Base-by-base conservation (phyloP, 495 filamentous ascomycete genomes). In the Penicillium pancosmium region DNA sequence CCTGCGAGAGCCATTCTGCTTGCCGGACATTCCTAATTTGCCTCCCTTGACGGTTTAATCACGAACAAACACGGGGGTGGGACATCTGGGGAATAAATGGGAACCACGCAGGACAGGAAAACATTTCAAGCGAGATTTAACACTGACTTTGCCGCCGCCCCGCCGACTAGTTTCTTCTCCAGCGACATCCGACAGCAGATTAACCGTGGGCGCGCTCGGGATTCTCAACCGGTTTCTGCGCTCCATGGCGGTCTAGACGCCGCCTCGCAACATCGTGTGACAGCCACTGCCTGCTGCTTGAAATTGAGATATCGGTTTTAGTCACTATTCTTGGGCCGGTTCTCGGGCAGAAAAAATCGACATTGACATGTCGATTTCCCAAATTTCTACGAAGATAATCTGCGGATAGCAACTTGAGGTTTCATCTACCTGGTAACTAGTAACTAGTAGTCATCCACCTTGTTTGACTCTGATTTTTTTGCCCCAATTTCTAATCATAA, bases 1-100 rank as follows among this genome's bases (percentile, higher is more conserved):
- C 54, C 58, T 43, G 58, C 21, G 15, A 38, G 54, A 56, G 34
- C 58, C 62, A 64, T 67, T 33, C 15, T 43, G 34, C 7, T 41
- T 46, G 33, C 25, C 31, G 34, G 1, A 15, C 54, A 54, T 62
- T 12, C 54, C 60, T 54, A 15, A 38, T 27, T 23, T 33, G n/a
- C 35, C 15, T 25, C 4, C 15, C 31, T 46, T 33, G 25, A 27
- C 31, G 40, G 34, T 27, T 43, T 52, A 16, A 18, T 19, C 41
- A 44, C 3, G 15, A 9, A 44, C 0, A 44, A 44, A 18, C 6
- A n/a, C 16, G 41, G 16, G 16, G 15, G 36, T n/a, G 15, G 4
- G 41, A 44, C 16, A 7, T 16, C 6, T 18, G 36, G 36, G 15
- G 36, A 31, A 9, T 38, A 38, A 38, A 38, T 38, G 15, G 36